Evolutionary conservation across 768 basidiomycete species (phyloP), one percentile per base, ranked within the genome.

Genomic region (Pholiota conissans): DNA sequence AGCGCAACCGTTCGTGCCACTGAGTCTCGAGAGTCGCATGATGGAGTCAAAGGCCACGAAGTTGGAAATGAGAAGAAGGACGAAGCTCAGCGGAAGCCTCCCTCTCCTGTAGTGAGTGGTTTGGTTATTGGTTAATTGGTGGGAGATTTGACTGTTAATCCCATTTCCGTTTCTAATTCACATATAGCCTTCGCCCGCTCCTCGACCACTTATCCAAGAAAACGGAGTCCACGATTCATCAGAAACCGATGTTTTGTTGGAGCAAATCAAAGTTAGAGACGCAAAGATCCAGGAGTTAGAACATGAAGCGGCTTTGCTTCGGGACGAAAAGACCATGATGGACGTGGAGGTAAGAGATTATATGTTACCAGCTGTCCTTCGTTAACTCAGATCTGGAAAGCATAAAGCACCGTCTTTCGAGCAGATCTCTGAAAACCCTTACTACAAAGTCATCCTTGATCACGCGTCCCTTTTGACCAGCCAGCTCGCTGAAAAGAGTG

Each of bases 41-140:
- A 68, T 39, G 48, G 46, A 49, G 65, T 30, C 28, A 54, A 56
- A 34, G 29, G 18, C 30, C 53, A 49, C 24, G 63, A 74, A 16
- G 66, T 66, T 20, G 71, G 67, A 52, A 69, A 68, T 34, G 78
- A 74, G 51, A 65, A 62, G 68, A 73, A 73, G 70, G 81, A 81
- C 77, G 80, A 78, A 73, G 71, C 77, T 61, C 75, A 73, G 69
- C 70, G 69, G 64, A 76, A 76, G 73, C 78, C 81, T 73, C 83
- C 80, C 75, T 81, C 86, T 79, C 84, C 87, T 72, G 80, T 76
- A 77, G 89, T 90, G 82, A 84, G 89, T 88, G 79, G 78, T 76
- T 78, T 75, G 78, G 74, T 73, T 65, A 61, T 66, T 68, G 62
- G 62, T 80, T 76, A 76, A 80, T 78, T 82, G 83, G 85, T 86